These are phyloP conservation scores for Globisporangium uncinulatum DNA, from an alignment of 352 stramenopile species.

Conservation along the genomic window DNA sequence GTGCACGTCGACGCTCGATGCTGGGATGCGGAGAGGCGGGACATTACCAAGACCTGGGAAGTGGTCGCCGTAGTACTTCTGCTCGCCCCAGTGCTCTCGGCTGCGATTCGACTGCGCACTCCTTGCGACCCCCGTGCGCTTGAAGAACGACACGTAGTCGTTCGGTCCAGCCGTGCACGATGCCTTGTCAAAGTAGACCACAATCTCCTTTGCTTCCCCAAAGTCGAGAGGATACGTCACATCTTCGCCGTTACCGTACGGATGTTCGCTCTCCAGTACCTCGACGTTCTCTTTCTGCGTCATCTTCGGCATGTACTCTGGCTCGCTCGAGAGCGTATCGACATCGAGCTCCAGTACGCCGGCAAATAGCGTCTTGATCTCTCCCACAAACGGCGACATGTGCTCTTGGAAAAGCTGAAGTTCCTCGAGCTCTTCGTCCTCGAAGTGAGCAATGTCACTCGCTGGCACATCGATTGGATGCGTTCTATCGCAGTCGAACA, in stretches of 20 bases:
- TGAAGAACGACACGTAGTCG: slow-evolving; percentile 82
- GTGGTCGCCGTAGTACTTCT: slow-evolving; percentile 65
- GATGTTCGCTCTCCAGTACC: slow-evolving; percentile 73
- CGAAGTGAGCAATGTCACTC: slow-evolving; percentile 36
- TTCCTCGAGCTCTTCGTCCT: slow-evolving; percentile 30
- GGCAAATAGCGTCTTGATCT: slow-evolving; percentile 24
- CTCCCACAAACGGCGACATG: slow-evolving; percentile 23
- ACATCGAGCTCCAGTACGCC: slow-evolving; percentile 20
- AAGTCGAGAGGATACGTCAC: slow-evolving; percentile 63
- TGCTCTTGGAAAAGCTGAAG: slow-evolving; percentile 32
- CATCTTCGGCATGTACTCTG: slow-evolving; percentile 36
- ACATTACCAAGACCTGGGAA: slow-evolving; percentile 60
- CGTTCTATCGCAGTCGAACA: slow-evolving; percentile 61
- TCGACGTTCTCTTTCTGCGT: slow-evolving; percentile 66
- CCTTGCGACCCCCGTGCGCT: slow-evolving; percentile 23
- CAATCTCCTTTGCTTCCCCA: slow-evolving; percentile 55
- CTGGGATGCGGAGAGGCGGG: slow-evolving; percentile 60
- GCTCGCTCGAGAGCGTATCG: not conserved
- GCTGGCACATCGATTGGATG: slow-evolving; percentile 52
- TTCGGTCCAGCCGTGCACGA: slow-evolving; percentile 61
- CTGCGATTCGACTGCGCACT: slow-evolving; percentile 4
- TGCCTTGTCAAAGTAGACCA: slow-evolving; percentile 76
- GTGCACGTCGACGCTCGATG: slow-evolving; percentile 53
- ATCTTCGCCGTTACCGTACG: slow-evolving; percentile 57
- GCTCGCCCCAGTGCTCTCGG: slow-evolving; percentile 52